Base-by-base conservation (phyloP, 345 rosid species). In the Schrenkiella parvula region DNA sequence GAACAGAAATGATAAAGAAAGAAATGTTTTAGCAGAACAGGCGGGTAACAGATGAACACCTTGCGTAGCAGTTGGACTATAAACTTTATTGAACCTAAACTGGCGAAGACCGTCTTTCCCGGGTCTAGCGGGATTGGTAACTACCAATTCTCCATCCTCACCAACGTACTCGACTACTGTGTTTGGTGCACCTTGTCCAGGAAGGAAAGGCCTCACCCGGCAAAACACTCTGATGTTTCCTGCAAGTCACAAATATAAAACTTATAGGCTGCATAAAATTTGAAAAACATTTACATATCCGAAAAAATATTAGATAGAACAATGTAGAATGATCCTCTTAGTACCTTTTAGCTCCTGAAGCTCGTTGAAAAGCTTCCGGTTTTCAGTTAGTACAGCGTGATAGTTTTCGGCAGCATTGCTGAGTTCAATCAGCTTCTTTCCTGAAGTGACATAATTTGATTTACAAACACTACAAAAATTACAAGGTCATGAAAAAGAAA, bases 211-310 rank as follows among this genome's bases (percentile, higher is more conserved):
- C 77, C 97, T 87, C 51, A 91, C 69, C 22, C 96, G 83, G 56
- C 98, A 93, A 61, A 73, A 89, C 19, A 93, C 97, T 87, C 97
- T 85, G 19, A 93, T 93, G 64, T 91, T 93, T 72, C 98, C 98
- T 93, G 89, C 26, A 74, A 39, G 42, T 39, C 78, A 66, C 54
- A 60, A 51, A 21, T 41, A 50, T 22, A 58, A 0, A 59, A 22
- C 31, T 74, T 58, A 67, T 15, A 11, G 29, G 44, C 26, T 56
- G 19, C 59, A 23, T n/a, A 25, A 39, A 1, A 0, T 63, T n/a
- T 18, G 17, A 47, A 53, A 43, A 23, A 3, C n/a, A n/a, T 5
- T 5, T 58, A 48, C 50, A 59, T n/a, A 46, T 34, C 21, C 5
- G 1, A 37, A 19, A 51, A 14, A 31, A 25, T 48, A 15, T 41